Evolutionary conservation across 176 grass and related monocot genomes (phyloP).

Genomic region (Musa schizocarpa): DNA sequence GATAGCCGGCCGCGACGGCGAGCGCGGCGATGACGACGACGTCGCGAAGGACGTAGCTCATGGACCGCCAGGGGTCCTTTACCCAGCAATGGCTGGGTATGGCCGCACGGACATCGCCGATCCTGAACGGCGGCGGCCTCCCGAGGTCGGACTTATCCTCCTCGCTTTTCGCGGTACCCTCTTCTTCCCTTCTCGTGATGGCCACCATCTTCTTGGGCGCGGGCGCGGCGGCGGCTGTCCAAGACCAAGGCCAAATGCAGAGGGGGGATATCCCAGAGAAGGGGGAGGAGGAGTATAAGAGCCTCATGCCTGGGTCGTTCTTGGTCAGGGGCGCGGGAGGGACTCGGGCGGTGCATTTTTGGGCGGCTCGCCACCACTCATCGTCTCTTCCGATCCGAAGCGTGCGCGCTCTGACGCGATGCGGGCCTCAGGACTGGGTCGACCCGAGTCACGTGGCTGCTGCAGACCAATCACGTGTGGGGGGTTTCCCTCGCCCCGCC

Average conservation of each 20-base stretch:
- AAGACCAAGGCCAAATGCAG: background rate
- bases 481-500: too few species aligned
- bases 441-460: too few species aligned
- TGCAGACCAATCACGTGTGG: too few species aligned
- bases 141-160: constrained; percentile 29
- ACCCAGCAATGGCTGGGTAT: constrained; percentile 66
- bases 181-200: background rate
- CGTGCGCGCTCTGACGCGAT: too few species aligned
- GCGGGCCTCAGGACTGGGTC: too few species aligned
- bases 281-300: background rate
- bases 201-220: background rate
- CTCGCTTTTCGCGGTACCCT: background rate
- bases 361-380: too few species aligned
- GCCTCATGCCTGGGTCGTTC: background rate
- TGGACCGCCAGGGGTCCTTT: constrained; percentile 50
- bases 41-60: constrained; percentile 60
- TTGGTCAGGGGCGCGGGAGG: too few species aligned
- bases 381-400: too few species aligned
- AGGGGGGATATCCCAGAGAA: background rate
- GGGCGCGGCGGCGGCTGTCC: background rate
- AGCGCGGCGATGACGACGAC: constrained; percentile 26
- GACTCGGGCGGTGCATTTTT: too few species aligned
- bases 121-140: constrained; percentile 69
- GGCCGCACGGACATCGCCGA: constrained; percentile 69
- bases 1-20: background rate